Evolutionary conservation across 495 filamentous ascomycete genomes (phyloP).

Genomic region (Cladorrhinum samala): DNA sequence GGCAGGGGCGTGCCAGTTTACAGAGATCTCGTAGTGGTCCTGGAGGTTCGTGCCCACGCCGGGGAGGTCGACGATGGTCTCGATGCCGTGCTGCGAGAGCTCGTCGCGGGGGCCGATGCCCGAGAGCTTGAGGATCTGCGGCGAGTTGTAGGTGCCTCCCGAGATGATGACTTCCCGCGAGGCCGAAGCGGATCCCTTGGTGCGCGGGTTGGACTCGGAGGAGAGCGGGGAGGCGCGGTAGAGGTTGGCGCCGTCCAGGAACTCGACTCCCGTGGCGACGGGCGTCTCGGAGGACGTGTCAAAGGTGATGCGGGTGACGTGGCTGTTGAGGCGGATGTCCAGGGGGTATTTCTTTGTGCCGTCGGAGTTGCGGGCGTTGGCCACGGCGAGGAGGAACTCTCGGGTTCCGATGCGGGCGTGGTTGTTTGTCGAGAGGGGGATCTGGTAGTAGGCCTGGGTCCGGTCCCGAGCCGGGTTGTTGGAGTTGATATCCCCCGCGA

Average conservation of each 20-base stretch:
- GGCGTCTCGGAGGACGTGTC: slow-evolving; percentile 36
- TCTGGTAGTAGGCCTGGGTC: slow-evolving; percentile 39
- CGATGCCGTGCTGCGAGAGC: slow-evolving; percentile 43
- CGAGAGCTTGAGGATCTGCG: slow-evolving; percentile 57
- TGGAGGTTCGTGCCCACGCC: slow-evolving; percentile 64
- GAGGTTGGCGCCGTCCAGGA: slow-evolving; percentile 51
- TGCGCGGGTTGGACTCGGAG: slow-evolving; percentile 30
- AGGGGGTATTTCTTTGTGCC: slow-evolving; percentile 52
- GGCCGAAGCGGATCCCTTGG: slow-evolving; percentile 40
- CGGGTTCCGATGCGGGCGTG: slow-evolving; percentile 45
- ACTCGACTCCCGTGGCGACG: slow-evolving; percentile 56
- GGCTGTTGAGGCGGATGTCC: slow-evolving; percentile 52
- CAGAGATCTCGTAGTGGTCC: slow-evolving; percentile 54
- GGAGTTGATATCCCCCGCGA: slow-evolving; percentile 49
- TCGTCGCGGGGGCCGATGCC: slow-evolving; percentile 52
- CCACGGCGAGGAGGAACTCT: slow-evolving; percentile 48
- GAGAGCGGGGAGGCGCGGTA: slow-evolving; percentile 52
- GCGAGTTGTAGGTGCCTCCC: slow-evolving; percentile 56
- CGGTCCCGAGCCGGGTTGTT: slow-evolving; percentile 25
- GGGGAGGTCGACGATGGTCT: slow-evolving; percentile 47
- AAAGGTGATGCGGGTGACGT: slow-evolving; percentile 57
- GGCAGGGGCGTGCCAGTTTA: slow-evolving; percentile 39
- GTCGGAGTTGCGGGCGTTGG: slow-evolving; percentile 43
- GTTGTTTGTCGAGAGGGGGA: slow-evolving; percentile 45
- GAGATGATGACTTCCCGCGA: slow-evolving; percentile 58